Base-by-base conservation (phyloP, 257 asterid species). In the Agastache rugosa region DNA sequence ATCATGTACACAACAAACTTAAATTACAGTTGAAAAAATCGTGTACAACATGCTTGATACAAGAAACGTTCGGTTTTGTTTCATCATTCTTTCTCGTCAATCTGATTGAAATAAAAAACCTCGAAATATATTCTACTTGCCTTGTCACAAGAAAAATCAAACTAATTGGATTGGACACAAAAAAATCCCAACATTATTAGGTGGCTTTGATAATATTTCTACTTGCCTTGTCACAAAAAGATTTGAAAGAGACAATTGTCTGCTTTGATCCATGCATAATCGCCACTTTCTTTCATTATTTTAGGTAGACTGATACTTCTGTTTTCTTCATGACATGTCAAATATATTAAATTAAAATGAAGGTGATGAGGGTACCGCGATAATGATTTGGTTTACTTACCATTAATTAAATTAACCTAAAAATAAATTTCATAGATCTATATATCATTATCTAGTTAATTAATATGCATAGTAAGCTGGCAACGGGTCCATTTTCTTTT, bases 291-390 rank as follows among this genome's bases (percentile, higher is more conserved):
- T 45, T 60, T 59, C 25, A 56, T 10, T 5, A 5, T 45, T 39
- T 60, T 23, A 69, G 69, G 69, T 67, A 34, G 75, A 48, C n/a
- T 45, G 69, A 54, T 45, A 48, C 53, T 54, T 44, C 10, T 25
- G 41, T 68, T 76, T 22, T 56, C 41, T 68, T 48, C 63, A 34
- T 59, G 54, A 68, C 68, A 29, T 7, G 27, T 11, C 29, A 15
- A 19, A 69, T 9, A 11, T 42, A 74, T 10, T 35, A 3, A 53
- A 69, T 42, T 27, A 9, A 12, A 9, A 12, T 44, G 69, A 39
- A 23, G 50, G 8, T 17, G 41, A 11, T 42, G 58, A 37, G 39
- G 47, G 6, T 17, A 20, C 20, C 11, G 41, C 27, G 42, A 22
- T 9, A 58, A 44, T 25, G 41, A 15, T 12, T 27, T 29, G 47